Conservation (phyloP, 1,139 yeast species). For the Scheffersomyces illinoinensis region DNA sequence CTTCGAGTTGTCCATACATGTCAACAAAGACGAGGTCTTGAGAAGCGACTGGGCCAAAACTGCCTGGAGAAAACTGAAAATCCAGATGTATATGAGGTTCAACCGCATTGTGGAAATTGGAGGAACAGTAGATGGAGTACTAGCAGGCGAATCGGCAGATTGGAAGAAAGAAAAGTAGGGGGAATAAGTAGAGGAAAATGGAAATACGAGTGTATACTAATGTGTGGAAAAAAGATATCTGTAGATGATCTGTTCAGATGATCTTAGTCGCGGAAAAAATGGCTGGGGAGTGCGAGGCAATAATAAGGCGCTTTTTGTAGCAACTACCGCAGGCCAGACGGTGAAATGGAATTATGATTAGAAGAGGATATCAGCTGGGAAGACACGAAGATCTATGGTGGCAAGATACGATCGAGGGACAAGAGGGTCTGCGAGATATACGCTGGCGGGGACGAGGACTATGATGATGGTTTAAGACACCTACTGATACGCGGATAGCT, state of each 20-base stretch:
- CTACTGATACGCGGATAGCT: too few species aligned
- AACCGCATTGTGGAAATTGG: neutral
- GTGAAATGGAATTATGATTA: neutral
- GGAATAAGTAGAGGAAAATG: neutral
- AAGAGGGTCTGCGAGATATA: neutral
- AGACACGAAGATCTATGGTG: neutral
- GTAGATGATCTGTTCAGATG: neutral
- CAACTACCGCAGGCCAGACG: neutral
- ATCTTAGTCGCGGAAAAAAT: neutral
- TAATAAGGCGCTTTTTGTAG: neutral
- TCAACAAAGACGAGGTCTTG: constrained; percentile 72
- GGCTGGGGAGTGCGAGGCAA: neutral
- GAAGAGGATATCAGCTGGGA: neutral
- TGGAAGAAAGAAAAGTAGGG: neutral
- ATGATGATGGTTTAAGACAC: neutral
- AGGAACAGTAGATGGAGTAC: neutral
- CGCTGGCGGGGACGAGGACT: neutral
- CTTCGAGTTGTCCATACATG: constrained; percentile 91
- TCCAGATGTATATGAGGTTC: neutral
- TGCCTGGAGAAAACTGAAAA: neutral
- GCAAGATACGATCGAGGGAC: neutral
- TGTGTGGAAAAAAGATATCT: neutral
- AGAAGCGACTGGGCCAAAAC: constrained; percentile 14
- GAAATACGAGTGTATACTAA: neutral
- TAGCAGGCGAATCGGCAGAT: neutral